Conservation (phyloP, 192 early-diverging fungal genomes). For the Powellomyces hirtus region DNA sequence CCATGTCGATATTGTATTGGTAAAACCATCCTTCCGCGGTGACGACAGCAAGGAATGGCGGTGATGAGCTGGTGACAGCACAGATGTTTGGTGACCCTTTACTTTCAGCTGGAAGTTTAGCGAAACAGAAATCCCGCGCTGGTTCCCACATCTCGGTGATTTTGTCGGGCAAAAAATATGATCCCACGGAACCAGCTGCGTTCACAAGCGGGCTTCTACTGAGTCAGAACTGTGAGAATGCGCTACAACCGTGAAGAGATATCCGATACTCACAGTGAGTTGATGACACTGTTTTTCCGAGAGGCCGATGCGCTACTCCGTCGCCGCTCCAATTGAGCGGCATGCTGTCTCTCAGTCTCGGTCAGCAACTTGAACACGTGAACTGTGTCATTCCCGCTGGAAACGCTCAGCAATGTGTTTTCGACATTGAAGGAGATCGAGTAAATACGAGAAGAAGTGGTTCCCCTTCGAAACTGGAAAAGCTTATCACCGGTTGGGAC, state of each 20-base stretch:
- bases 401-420: slow-evolving; percentile 72
- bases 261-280: slow-evolving; percentile 29
- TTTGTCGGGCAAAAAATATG: slow-evolving; percentile 77
- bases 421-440: slow-evolving; percentile 84
- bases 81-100: slow-evolving; percentile 41
- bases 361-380: slow-evolving; percentile 83
- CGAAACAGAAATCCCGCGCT: slow-evolving; percentile 87
- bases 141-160: slow-evolving; percentile 94
- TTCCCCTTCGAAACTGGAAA: slow-evolving; percentile 92
- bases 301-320: not conserved
- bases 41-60: slow-evolving; percentile 70
- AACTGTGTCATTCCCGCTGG: slow-evolving; percentile 91
- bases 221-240: not conserved
- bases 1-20: slow-evolving; percentile 82
- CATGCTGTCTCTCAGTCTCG: slow-evolving; percentile 15
- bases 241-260: not conserved
- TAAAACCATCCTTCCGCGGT: slow-evolving; percentile 90
- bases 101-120: slow-evolving; percentile 69
- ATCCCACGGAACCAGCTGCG: slow-evolving; percentile 71
- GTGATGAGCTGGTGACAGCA: slow-evolving; percentile 29
- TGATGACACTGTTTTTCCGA: slow-evolving; percentile 25
- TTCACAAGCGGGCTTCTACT: slow-evolving; percentile 37
- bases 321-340: not conserved
- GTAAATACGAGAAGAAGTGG: slow-evolving; percentile 88
- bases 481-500: slow-evolving; percentile 81